Conservation (phyloP, 352 stramenopile species). For the Globisporangium sylvaticum region DNA sequence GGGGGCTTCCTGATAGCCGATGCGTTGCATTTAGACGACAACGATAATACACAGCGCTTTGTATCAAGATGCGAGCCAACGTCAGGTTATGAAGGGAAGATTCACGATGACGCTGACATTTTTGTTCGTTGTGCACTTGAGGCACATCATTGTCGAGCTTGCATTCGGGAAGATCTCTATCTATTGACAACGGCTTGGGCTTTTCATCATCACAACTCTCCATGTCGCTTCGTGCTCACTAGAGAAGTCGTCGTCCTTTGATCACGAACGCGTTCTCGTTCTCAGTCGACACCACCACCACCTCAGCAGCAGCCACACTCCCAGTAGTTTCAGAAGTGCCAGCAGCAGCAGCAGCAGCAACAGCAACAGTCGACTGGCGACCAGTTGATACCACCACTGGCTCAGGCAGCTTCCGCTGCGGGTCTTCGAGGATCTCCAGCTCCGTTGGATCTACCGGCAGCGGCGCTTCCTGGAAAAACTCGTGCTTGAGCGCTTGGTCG, state of each 20-base stretch:
- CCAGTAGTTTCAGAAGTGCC: background rate
- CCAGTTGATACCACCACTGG: too few species aligned
- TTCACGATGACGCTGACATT: background rate
- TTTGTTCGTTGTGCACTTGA: background rate
- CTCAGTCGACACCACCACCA: slow-evolving; percentile 11
- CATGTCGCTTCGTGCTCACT: slow-evolving; percentile 2
- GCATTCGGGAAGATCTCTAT: background rate
- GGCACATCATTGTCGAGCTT: background rate
- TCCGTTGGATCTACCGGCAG: slow-evolving; percentile 17
- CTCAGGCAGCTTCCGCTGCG: slow-evolving; percentile 11
- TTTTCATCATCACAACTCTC: background rate
- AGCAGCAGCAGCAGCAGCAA: background rate
- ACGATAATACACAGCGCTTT: slow-evolving; percentile 5
- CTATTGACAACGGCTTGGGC: background rate
- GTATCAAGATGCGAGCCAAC: background rate
- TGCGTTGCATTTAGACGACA: background rate
- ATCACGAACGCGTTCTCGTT: slow-evolving; percentile 34
- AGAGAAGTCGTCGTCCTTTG: slow-evolving; percentile 51
- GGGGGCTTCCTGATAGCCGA: background rate
- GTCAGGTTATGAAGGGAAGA: background rate
- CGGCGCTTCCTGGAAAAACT: slow-evolving; percentile 61
- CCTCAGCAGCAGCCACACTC: slow-evolving; percentile 7
- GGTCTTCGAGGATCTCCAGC: slow-evolving; percentile 29
- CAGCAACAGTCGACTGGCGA: background rate
- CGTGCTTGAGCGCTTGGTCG: slow-evolving; percentile 45